Conservation (phyloP, 2,329 filamentous ascomycete species). For the Sclerotinia nivalis region DNA sequence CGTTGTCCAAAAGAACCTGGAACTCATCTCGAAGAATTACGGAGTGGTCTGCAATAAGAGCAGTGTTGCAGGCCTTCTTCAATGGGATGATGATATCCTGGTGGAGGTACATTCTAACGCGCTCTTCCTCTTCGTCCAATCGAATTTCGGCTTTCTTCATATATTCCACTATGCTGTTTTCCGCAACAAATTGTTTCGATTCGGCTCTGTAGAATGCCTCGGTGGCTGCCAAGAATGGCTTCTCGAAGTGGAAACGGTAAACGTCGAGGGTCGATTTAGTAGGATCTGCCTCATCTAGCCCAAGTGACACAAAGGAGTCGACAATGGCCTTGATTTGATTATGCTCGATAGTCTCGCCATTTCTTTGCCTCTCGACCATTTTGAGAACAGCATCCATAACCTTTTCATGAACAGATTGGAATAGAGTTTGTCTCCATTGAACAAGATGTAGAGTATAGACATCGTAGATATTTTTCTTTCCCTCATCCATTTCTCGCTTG, state of each 20-base stretch:
- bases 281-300: conserved; percentile 88
- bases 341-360: conserved; percentile 97
- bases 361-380: conserved; percentile 94
- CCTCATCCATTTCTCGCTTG: conserved; percentile 97
- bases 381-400: conserved; percentile 96
- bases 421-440: conserved; percentile 91
- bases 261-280: conserved; percentile 94
- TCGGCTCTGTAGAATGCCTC: conserved; percentile 85
- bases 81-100: conserved; percentile 82
- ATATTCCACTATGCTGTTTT: conserved; percentile 97
- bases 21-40: conserved; percentile 90
- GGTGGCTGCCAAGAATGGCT: conserved; percentile 85
- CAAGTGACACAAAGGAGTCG: conserved; percentile 92
- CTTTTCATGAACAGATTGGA: conserved; percentile 76
- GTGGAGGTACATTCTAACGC: conserved; percentile 88
- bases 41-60: conserved; percentile 87
- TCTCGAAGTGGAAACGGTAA: conserved; percentile 89
- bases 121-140: conserved; percentile 89
- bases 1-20: conserved; percentile 87
- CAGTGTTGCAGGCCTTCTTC: conserved; percentile 84
- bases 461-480: conserved; percentile 97
- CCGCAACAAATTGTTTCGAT: conserved; percentile 89
- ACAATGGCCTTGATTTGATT: conserved; percentile 96
- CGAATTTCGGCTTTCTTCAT: conserved; percentile 98
- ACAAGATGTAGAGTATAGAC: conserved; percentile 97